Conservation (phyloP, 2,329 filamentous ascomycete genomes). For the Dothidotthia symphoricarpi region DNA sequence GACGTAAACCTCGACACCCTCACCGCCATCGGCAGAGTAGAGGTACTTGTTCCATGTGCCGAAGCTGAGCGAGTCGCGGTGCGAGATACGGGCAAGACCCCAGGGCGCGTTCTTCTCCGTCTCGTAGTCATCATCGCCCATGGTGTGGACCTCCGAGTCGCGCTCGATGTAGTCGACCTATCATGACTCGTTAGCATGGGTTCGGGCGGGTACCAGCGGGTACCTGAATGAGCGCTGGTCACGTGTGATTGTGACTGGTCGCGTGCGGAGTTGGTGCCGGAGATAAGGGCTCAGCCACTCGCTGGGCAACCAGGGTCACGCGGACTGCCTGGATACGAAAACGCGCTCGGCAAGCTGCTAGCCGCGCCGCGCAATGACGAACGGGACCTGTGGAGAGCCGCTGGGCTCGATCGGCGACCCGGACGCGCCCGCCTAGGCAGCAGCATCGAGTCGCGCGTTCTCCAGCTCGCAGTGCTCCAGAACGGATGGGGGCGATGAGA, state of each 20-base stretch:
- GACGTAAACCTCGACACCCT: slow-evolving; percentile 97
- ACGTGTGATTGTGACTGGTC: slow-evolving; percentile 29
- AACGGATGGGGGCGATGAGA: background rate
- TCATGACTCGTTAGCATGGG: slow-evolving; percentile 23
- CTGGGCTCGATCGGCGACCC: too few species aligned
- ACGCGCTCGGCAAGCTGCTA: background rate
- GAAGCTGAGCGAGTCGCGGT: slow-evolving; percentile 83
- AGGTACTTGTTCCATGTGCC: slow-evolving; percentile 98
- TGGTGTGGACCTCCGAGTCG: slow-evolving; percentile 86
- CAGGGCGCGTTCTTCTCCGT: slow-evolving; percentile 94
- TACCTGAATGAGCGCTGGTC: slow-evolving; percentile 16
- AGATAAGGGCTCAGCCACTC: slow-evolving; percentile 26
- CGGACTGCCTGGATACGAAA: background rate
- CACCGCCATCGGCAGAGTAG: slow-evolving; percentile 82
- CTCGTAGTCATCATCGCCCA: slow-evolving; percentile 55
- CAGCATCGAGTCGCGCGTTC: background rate
- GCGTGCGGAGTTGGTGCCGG: slow-evolving; percentile 31
- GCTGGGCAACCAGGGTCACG: slow-evolving; percentile 5
- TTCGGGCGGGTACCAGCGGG: slow-evolving; percentile 12
- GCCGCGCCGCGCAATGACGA: slow-evolving; percentile 1
- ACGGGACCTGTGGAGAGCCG: too few species aligned
- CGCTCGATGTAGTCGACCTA: slow-evolving; percentile 97
- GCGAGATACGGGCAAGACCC: slow-evolving; percentile 97
- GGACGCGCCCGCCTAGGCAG: background rate
- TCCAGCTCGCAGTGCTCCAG: background rate